A percentile compares a stretch with the other conserved stretches of the same genome.
phyloP scores from a whole-genome alignment of 2,329 filamentous ascomycete species.

The Colletotrichum zoysiae region DNA sequence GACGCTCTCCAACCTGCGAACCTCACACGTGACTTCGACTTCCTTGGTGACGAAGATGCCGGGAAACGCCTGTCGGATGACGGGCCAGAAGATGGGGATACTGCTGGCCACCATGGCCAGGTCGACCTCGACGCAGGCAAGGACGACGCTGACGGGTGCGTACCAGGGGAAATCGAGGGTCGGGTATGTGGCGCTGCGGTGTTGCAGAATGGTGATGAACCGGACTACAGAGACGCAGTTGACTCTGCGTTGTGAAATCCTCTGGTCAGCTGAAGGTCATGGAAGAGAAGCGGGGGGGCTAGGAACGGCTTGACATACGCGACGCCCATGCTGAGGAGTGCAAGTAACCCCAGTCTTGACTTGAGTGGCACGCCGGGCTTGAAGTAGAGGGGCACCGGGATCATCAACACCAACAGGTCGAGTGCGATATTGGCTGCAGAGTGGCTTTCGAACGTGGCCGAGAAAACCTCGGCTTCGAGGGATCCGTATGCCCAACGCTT shows the following conservation, averaged over 20 bases:
- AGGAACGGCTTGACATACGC: constrained; percentile 43
- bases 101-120: constrained; percentile 58
- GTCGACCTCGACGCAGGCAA: constrained; percentile 43
- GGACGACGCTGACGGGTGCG: constrained; percentile 44
- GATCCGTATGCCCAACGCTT: constrained; percentile 51
- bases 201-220: constrained; percentile 48
- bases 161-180: constrained; percentile 53
- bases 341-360: constrained; percentile 48
- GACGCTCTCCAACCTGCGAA: constrained; percentile 24
- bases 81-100: constrained; percentile 87
- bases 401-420: constrained; percentile 49
- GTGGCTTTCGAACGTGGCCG: constrained; percentile 51
- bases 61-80: constrained; percentile 52
- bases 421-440: constrained; percentile 51
- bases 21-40: constrained; percentile 31
- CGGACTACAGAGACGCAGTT: constrained; percentile 50
- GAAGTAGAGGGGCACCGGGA: constrained; percentile 52
- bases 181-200: constrained; percentile 48
- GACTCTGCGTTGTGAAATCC: constrained; percentile 5
- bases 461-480: constrained; percentile 44
- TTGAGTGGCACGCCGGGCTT: constrained; percentile 41
- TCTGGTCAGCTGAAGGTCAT: neutral
- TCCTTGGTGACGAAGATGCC: constrained; percentile 42
- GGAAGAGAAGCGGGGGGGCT: too few species aligned
- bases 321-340: constrained; percentile 49